phyloP scores from a whole-genome alignment of 805 yeast genomes.

The Schizosaccharomyces osmophilus region DNA sequence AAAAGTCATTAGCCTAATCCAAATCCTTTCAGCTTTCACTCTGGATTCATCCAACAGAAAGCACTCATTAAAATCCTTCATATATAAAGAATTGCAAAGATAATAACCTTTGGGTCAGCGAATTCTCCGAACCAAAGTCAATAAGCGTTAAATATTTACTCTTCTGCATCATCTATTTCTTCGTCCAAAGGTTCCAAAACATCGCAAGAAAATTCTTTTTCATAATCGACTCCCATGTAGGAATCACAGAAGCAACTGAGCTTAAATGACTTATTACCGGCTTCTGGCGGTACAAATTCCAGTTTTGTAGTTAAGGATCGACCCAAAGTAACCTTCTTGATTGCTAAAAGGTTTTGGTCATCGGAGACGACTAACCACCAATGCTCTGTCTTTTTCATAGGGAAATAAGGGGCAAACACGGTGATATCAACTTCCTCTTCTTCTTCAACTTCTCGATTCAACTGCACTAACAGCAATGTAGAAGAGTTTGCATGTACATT shows the following conservation, averaged over 20 bases:
- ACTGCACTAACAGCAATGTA: constrained; percentile 17
- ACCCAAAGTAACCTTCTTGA: constrained; percentile 35
- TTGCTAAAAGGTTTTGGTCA: constrained; percentile 32
- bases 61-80: too few relatives aligned
- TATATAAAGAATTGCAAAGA: too few relatives aligned
- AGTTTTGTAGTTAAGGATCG: constrained; percentile 26
- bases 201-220: constrained; percentile 25
- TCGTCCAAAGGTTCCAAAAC: constrained; percentile 11
- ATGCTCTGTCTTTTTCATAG: constrained; percentile 33
- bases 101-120: too few relatives aligned
- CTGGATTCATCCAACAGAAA: too few relatives aligned
- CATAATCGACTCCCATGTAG: constrained; percentile 80
- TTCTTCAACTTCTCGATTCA: constrained; percentile 34
- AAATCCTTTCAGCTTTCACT: too few relatives aligned
- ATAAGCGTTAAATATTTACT: too few relatives aligned
- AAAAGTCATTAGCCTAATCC: too few relatives aligned
- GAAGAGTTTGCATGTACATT: constrained; percentile 26
- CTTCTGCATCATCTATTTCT: constrained; percentile 9
- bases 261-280: constrained; percentile 38
- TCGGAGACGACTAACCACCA: constrained; percentile 80
- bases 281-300: constrained; percentile 29
- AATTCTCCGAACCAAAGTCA: too few relatives aligned
- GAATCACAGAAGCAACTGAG: constrained; percentile 82
- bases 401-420: constrained; percentile 36
- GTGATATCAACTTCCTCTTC: constrained; percentile 37